Percentiles rank a stretch among this genome's conserved stretches.
Conservation (phyloP, 2,329 filamentous ascomycete genomes). For the Fusarium dlaminii region DNA sequence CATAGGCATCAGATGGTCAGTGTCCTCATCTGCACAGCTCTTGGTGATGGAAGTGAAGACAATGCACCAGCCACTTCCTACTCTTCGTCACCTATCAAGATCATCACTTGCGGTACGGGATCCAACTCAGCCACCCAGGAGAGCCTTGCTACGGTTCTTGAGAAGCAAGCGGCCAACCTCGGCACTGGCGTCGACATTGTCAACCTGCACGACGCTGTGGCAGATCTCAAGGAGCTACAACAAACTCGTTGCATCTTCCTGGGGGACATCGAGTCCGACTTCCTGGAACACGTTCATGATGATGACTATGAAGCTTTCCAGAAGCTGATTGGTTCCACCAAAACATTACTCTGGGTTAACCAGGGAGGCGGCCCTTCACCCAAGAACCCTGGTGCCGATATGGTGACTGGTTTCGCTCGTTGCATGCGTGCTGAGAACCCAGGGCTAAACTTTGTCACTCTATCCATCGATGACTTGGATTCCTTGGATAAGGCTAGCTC, state of each 20-base stretch:
- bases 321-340: background rate
- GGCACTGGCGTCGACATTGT: background rate
- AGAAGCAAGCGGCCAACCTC: background rate
- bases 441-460: background rate
- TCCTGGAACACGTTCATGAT: background rate
- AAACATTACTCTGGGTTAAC: background rate
- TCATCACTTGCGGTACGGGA: background rate
- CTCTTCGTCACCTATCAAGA: background rate
- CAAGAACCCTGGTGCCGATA: background rate
- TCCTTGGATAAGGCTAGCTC: background rate
- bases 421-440: slow-evolving; percentile 5
- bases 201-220: background rate
- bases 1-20: background rate
- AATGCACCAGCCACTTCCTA: background rate
- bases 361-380: background rate
- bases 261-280: background rate
- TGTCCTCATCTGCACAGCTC: background rate
- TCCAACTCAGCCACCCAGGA: background rate
- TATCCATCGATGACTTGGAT: background rate
- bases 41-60: background rate
- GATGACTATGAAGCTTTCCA: background rate
- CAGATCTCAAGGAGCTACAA: background rate
- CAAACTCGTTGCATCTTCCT: background rate
- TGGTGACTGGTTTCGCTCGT: slow-evolving; percentile 3
- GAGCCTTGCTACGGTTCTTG: background rate